Percentiles rank a stretch among this genome's conserved stretches.
Conservation (phyloP, 352 stramenopile species). For the Phytophthora hibernalis region DNA sequence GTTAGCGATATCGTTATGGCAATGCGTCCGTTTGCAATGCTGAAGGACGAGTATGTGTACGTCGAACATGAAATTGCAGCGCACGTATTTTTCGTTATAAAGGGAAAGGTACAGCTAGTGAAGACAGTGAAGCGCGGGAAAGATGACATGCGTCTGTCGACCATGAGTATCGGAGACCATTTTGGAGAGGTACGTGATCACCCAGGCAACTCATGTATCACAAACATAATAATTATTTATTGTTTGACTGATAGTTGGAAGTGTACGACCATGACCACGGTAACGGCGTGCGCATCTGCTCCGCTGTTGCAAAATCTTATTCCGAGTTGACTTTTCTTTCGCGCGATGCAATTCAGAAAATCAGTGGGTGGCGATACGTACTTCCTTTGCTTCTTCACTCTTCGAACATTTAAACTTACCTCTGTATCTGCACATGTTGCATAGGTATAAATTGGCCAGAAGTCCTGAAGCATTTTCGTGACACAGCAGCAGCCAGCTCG, state of each 20-base stretch:
- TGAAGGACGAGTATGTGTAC: slow-evolving; percentile 84
- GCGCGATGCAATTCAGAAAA: slow-evolving; percentile 72
- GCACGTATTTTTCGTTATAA: slow-evolving; percentile 86
- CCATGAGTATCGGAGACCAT: slow-evolving; percentile 64
- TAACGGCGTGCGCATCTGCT: slow-evolving; percentile 87
- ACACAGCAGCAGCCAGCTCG: slow-evolving; percentile 49
- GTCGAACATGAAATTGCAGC: slow-evolving; percentile 85
- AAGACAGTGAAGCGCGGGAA: slow-evolving; percentile 54
- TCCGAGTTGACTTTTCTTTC: slow-evolving; percentile 86
- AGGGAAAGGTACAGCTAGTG: slow-evolving; percentile 73
- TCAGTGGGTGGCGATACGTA: slow-evolving; percentile 50
- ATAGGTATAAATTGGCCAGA: slow-evolving; percentile 77
- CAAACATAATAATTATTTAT: background rate
- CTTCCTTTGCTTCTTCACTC: background rate
- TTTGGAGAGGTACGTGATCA: slow-evolving; percentile 76
- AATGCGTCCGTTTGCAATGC: slow-evolving; percentile 77
- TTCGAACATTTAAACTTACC: background rate
- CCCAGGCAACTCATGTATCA: background rate
- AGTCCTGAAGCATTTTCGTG: slow-evolving; percentile 70
- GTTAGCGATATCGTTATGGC: slow-evolving; percentile 87
- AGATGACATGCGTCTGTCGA: slow-evolving; percentile 56
- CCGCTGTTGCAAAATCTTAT: slow-evolving; percentile 78
- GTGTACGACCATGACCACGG: slow-evolving; percentile 82
- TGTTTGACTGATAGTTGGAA: slow-evolving; percentile 53
- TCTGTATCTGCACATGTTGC: background rate